A percentile compares a stretch with the other conserved stretches of the same genome.
These are phyloP conservation scores for Entomortierella parvispora DNA, from an alignment of 192 early-diverging fungal genomes.

Conservation along the genomic window DNA sequence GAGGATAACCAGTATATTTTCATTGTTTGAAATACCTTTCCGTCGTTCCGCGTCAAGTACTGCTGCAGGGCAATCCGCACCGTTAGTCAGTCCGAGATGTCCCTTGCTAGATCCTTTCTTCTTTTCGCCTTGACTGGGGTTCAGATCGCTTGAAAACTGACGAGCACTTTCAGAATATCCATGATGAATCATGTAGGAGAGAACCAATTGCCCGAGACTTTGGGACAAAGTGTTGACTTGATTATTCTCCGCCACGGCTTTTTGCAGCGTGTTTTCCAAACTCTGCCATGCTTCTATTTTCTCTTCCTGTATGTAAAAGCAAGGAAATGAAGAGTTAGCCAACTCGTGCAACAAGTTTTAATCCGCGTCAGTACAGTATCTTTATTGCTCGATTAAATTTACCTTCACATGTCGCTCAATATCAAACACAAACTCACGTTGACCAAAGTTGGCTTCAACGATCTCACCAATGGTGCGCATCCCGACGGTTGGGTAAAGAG, in stretches of 20 bases:
- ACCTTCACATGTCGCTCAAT: conserved; percentile 75
- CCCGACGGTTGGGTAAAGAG: conserved; percentile 79
- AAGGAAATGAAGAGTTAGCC: not conserved
- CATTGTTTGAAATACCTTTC: conserved; percentile 24
- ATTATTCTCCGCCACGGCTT: conserved; percentile 9
- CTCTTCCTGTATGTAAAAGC: conserved; percentile 50
- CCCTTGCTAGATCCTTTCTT: not conserved
- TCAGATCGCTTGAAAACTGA: conserved; percentile 61
- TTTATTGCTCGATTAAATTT: conserved; percentile 3
- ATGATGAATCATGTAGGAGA: conserved; percentile 85
- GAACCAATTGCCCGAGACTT: conserved; percentile 71
- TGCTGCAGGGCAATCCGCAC: not conserved
- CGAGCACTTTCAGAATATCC: conserved; percentile 84
- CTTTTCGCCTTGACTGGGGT: conserved; percentile 1
- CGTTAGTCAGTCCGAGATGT: not conserved
- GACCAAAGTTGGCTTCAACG: conserved; percentile 84
- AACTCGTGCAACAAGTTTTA: too few relatives aligned
- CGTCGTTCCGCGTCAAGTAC: conserved; percentile 30
- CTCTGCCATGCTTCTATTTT: conserved; percentile 56
- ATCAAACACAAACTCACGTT: conserved; percentile 73
- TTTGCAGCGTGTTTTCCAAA: conserved; percentile 35
- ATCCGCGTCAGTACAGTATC: too few relatives aligned
- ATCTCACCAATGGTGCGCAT: conserved; percentile 78
- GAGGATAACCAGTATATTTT: not conserved
- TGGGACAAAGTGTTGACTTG: conserved; percentile 31